Conservation (phyloP, 2,329 filamentous ascomycete species). For the Ascochyta pisi region DNA sequence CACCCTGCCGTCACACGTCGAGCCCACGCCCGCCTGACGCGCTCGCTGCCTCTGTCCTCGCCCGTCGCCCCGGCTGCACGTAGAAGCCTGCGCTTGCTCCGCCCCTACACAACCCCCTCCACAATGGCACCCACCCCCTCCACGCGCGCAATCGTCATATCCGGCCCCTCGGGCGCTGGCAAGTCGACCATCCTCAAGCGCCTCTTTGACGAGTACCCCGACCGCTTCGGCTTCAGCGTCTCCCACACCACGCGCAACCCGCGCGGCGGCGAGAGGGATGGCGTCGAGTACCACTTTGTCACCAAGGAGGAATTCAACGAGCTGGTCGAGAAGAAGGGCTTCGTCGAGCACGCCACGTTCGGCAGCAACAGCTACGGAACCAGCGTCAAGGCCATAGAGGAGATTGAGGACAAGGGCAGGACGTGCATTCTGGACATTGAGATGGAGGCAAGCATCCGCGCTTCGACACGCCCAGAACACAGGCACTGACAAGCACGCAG, state of each 20-base stretch:
- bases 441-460: slow-evolving; percentile 73
- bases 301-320: slow-evolving; percentile 57
- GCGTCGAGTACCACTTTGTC: slow-evolving; percentile 80
- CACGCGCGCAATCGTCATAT: slow-evolving; percentile 68
- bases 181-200: slow-evolving; percentile 81
- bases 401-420: slow-evolving; percentile 72
- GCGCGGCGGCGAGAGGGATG: slow-evolving; percentile 75
- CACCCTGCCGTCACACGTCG: not conserved
- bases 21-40: slow-evolving; percentile 11
- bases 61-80: not conserved
- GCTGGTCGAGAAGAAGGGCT: slow-evolving; percentile 67
- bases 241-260: slow-evolving; percentile 81
- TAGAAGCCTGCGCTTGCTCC: not conserved
- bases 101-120: slow-evolving; percentile 13
- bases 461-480: not conserved
- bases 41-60: not conserved
- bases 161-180: slow-evolving; percentile 78
- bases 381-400: slow-evolving; percentile 77
- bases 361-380: slow-evolving; percentile 89
- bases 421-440: slow-evolving; percentile 93
- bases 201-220: slow-evolving; percentile 70
- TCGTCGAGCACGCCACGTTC: slow-evolving; percentile 88
- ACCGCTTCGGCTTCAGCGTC: slow-evolving; percentile 69
- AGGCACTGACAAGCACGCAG: slow-evolving; percentile 42
- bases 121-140: slow-evolving; percentile 23